phyloP scores from a whole-genome alignment of 257 asterid genomes.

The Fraxinus cuspidata region DNA sequence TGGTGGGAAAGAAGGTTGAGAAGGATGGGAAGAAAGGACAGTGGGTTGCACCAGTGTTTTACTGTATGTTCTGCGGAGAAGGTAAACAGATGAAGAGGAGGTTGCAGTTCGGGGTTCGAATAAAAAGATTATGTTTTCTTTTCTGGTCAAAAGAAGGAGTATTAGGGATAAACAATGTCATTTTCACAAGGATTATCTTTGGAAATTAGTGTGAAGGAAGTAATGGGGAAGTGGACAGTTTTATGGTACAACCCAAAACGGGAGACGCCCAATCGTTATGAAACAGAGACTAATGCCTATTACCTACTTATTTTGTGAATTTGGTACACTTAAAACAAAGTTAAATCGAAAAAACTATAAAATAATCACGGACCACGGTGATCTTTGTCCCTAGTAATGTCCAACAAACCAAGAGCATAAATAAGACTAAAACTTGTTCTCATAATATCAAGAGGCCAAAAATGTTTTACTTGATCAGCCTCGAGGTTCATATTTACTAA shows the following conservation, averaged over 20 bases:
- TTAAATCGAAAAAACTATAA: neutral
- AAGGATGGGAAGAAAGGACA: neutral
- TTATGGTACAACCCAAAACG: neutral
- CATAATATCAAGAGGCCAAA: neutral
- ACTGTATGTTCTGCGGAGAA: neutral
- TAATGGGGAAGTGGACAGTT: neutral
- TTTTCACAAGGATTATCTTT: neutral
- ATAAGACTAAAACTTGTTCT: neutral
- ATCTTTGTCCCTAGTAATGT: slow-evolving; percentile 7
- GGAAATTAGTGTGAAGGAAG: neutral
- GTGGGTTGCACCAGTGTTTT: neutral
- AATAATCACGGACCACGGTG: neutral
- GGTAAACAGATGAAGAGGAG: neutral
- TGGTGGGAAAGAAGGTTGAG: neutral
- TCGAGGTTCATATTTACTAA: neutral
- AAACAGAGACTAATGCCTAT: no score
- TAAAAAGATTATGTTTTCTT: no score
- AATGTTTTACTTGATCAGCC: neutral
- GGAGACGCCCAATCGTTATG: neutral
- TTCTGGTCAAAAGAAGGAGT: neutral
- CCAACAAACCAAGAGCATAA: slow-evolving; percentile 3
- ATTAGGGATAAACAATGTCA: neutral
- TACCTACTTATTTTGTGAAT: neutral
- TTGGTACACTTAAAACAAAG: neutral
- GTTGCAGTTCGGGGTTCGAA: neutral